phyloP scores from a whole-genome alignment of 78 protist genomes.

The Chrysochromulina parva region DNA sequence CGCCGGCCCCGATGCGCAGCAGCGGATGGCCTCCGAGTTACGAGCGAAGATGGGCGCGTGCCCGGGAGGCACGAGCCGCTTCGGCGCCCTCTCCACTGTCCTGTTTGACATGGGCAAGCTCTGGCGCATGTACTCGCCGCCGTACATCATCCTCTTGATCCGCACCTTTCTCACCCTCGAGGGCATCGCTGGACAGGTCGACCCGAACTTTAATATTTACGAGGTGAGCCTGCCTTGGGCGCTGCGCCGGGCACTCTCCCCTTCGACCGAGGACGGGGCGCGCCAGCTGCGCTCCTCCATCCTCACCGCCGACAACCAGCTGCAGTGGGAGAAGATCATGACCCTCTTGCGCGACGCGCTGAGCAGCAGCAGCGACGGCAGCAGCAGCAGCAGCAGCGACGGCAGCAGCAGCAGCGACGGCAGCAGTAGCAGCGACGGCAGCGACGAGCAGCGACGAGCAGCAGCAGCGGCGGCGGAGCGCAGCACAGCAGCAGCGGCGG shows the following conservation, averaged over 20 bases:
- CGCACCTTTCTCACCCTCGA: conserved; percentile 24
- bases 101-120: conserved; percentile 20
- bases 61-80: conserved; percentile 1
- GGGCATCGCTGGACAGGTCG: conserved; percentile 19
- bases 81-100: conserved; percentile 34
- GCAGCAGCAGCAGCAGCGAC: neutral
- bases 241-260: neutral
- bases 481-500: too few species aligned
- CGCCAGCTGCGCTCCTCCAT: neutral
- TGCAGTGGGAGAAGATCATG: neutral
- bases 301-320: neutral
- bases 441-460: neutral
- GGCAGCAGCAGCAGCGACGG: neutral
- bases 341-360: neutral
- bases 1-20: neutral
- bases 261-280: neutral
- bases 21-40: neutral
- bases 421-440: too few species aligned
- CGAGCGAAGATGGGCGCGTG: neutral
- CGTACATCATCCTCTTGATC: conserved; percentile 35
- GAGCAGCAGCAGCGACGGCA: neutral
- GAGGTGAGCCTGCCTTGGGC: conserved; percentile 36
- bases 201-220: conserved; percentile 12
- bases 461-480: too few species aligned
- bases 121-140: neutral